These are phyloP conservation scores for Conringia planisiliqua DNA, from an alignment of 345 rosid species.

Conservation along the genomic window DNA sequence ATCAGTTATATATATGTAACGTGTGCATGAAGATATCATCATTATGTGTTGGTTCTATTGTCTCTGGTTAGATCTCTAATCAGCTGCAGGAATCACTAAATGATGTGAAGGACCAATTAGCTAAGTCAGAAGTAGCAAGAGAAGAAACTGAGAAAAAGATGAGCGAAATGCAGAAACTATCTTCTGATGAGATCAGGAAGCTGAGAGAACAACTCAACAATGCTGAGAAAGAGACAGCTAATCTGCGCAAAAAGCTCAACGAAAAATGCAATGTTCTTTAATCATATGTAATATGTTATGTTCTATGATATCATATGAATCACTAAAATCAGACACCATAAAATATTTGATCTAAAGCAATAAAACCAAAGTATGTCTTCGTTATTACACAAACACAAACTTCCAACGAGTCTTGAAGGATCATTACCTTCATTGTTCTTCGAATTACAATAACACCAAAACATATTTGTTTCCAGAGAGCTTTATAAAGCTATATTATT, in stretches of 20 bases:
- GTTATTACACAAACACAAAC: slow-evolving; percentile 18
- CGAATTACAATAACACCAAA: neutral
- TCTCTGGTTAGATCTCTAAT: slow-evolving; percentile 19
- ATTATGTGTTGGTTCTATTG: neutral
- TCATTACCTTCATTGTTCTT: slow-evolving; percentile 19
- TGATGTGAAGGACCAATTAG: slow-evolving; percentile 23
- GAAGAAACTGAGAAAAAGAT: slow-evolving; percentile 19
- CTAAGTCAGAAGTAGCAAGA: slow-evolving; percentile 12
- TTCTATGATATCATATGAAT: neutral
- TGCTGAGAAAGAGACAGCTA: slow-evolving; percentile 26
- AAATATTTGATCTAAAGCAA: neutral
- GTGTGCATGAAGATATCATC: neutral
- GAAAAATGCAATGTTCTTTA: slow-evolving; percentile 9
- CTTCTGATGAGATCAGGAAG: slow-evolving; percentile 31
- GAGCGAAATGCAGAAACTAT: slow-evolving; percentile 9
- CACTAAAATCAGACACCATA: slow-evolving; percentile 2
- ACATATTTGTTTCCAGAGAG: neutral
- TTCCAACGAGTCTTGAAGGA: slow-evolving; percentile 29
- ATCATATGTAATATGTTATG: neutral
- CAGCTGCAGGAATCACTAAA: slow-evolving; percentile 18
- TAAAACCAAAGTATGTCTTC: neutral
- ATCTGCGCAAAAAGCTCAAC: neutral
- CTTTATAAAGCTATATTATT: slow-evolving; percentile 1
- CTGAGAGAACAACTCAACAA: slow-evolving; percentile 32
- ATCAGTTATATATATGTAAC: neutral